Conservation (phyloP, 176 grass and related monocot genomes). For the Phragmites australis region DNA sequence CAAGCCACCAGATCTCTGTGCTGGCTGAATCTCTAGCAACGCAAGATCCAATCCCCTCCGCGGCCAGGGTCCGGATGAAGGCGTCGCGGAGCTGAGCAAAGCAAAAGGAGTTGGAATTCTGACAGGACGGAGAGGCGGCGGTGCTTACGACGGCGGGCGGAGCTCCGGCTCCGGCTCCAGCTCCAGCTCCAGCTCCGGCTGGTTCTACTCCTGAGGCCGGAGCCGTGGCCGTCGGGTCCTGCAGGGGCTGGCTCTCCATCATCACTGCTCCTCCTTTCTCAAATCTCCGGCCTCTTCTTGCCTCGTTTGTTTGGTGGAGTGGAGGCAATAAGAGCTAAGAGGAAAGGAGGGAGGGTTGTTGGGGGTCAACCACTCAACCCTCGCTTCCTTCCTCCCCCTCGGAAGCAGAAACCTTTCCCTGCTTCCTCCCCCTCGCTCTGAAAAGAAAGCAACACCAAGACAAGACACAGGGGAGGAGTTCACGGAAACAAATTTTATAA, state of each 20-base stretch:
- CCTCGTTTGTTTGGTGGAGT: neutral
- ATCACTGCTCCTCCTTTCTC: neutral
- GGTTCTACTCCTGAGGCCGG: neutral
- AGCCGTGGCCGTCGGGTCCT: constrained; percentile 22
- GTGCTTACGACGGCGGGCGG: constrained; percentile 44
- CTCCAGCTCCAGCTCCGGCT: constrained; percentile 32
- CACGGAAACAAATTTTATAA: too few relatives aligned
- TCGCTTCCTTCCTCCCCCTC: neutral
- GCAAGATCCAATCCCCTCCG: neutral
- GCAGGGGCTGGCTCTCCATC: constrained; percentile 72
- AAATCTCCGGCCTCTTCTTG: constrained; percentile 25
- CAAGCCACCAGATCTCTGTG: neutral
- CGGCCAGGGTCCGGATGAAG: neutral
- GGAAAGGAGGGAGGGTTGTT: constrained; percentile 15
- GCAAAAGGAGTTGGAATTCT: too few relatives aligned
- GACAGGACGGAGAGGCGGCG: too few relatives aligned
- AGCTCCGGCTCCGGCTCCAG: constrained; percentile 32
- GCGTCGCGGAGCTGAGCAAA: too few relatives aligned
- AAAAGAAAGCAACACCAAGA: too few relatives aligned
- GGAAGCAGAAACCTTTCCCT: neutral
- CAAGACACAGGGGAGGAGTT: too few relatives aligned
- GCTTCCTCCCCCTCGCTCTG: neutral
- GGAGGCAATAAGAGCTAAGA: constrained; percentile 4
- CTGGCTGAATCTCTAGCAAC: neutral
- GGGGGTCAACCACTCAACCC: constrained; percentile 18